Evolutionary conservation across 345 rosid species (phyloP).

Genomic region (Dimocarpus longan): DNA sequence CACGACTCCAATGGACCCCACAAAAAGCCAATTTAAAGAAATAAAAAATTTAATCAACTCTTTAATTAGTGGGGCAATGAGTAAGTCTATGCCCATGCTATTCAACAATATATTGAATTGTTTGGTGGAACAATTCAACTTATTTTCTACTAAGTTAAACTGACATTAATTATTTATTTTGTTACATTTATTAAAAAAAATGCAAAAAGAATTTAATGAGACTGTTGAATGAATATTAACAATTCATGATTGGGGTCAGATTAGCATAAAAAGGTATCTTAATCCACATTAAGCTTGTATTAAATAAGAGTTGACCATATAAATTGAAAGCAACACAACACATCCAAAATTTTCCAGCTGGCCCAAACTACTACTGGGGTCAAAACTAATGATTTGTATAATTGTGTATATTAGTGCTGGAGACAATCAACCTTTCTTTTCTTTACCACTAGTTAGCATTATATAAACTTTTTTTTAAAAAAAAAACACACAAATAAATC

Average conservation of each 20-base stretch:
- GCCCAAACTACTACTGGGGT: not conserved
- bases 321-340: constrained; percentile 14
- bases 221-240: not conserved
- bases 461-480: too few relatives aligned
- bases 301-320: constrained; percentile 29
- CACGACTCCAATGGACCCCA: not conserved
- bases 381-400: constrained; percentile 18
- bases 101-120: not conserved
- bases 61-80: not conserved
- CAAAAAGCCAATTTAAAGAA: not conserved
- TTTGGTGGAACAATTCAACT: constrained; percentile 8
- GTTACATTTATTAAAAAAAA: not conserved
- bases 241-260: not conserved
- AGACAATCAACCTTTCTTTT: not conserved
- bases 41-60: not conserved
- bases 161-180: not conserved
- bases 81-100: not conserved
- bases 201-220: not conserved
- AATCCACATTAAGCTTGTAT: constrained; percentile 4
- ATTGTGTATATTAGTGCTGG: not conserved
- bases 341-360: constrained; percentile 18
- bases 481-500: too few relatives aligned
- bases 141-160: not conserved
- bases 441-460: not conserved
- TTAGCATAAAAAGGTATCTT: not conserved